Evolutionary conservation across 2,329 filamentous ascomycete species (phyloP), one percentile per base, ranked within the genome.

Genomic region (Paecilomyces sp.): DNA sequence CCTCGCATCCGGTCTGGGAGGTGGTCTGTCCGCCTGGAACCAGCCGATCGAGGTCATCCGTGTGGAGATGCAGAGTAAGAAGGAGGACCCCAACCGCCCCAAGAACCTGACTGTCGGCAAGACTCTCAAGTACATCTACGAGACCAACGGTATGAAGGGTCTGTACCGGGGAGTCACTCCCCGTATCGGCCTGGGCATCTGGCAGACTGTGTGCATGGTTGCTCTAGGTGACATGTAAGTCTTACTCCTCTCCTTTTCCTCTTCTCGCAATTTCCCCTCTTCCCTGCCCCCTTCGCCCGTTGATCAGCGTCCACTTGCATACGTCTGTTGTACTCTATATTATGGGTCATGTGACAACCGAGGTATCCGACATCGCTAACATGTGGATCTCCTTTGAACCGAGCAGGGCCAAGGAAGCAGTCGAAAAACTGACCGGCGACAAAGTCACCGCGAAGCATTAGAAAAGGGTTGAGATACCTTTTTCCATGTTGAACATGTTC

Each of bases 141-240:
- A 83, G 67, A 85, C 85, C 74, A 97, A 96, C 78, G 94, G 94
- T 62, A 55, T 97, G 72, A 89, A 87, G 81, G 94, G 94, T 72
- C 83, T 99, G 66, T 99, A 99, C 84, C 91, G 94, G 73, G 94
- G 94, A 73, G 93, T 99, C 65, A 84, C 91, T 67, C 94, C 94
- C 70, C 88, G 94, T 76, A 92, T 99, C 75, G 92, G 92, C 68
- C 87, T 99, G 65, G 89, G 94, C 74, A 86, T 99, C 81, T 99
- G 94, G 94, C 94, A 99, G 85, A 99, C 94, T 63, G 89, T 99
- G 73, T 99, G 94, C 85, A 99, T 99, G 94, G 94, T 99, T 79
- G 94, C 93, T 72, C 84, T 97, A 78, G 94, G 94, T 80, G 94
- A 97, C 81, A 92, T 96, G 92, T 95, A 80, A 83, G 91, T 68